Evolutionary conservation across 331 rosid species (phyloP).

Genomic region (Dryas integrifolia): DNA sequence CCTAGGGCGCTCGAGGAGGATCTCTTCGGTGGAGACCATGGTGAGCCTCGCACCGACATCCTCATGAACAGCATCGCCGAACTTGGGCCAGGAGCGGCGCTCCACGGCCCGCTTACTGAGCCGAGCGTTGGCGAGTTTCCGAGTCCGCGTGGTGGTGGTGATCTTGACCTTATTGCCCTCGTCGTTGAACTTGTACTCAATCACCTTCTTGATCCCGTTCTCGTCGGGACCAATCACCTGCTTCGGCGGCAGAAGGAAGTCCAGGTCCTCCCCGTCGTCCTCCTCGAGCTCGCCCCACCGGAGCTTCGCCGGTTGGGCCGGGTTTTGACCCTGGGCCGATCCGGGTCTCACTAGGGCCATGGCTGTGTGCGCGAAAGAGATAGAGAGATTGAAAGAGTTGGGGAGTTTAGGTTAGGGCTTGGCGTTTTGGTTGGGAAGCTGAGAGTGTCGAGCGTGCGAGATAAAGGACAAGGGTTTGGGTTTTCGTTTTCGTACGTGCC

Average conservation of each 20-base stretch:
- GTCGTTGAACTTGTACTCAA: constrained; percentile 76
- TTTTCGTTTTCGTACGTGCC: not conserved
- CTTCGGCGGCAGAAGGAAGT: constrained; percentile 73
- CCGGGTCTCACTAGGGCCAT: constrained; percentile 28
- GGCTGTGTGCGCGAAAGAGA: not conserved
- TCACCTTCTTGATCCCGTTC: constrained; percentile 68
- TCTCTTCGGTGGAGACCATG: constrained; percentile 92
- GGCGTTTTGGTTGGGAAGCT: not conserved
- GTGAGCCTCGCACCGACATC: constrained; percentile 83
- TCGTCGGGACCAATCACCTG: constrained; percentile 78
- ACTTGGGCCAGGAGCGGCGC: constrained; percentile 84
- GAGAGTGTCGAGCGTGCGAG: not conserved
- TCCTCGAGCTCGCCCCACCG: constrained; percentile 91
- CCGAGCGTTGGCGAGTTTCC: constrained; percentile 85
- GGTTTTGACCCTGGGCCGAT: not conserved
- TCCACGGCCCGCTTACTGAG: constrained; percentile 84
- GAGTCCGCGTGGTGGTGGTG: constrained; percentile 66
- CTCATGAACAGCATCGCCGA: constrained; percentile 84
- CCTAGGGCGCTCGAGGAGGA: constrained; percentile 81
- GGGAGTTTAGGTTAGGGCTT: constrained; percentile 4
- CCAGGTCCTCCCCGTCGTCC: constrained; percentile 82
- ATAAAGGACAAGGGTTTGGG: not conserved
- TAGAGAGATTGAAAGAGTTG: not conserved
- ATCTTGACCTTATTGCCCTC: constrained; percentile 78
- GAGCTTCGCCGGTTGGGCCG: constrained; percentile 41